Evolutionary conservation across 495 filamentous ascomycete species (phyloP).

Genomic region (Tirmania nivea): DNA sequence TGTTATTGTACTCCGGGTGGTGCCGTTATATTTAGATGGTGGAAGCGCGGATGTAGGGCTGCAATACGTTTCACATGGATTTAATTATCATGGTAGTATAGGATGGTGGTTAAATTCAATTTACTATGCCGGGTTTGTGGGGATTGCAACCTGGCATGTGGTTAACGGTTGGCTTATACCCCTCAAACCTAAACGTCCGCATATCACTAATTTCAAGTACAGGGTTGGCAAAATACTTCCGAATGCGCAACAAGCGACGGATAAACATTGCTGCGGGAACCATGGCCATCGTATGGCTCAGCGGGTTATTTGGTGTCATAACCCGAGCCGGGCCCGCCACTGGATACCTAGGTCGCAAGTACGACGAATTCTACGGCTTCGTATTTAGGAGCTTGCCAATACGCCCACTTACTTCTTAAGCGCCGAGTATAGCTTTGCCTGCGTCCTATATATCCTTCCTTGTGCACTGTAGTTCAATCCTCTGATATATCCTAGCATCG

Average conservation of each 20-base stretch:
- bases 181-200: slow-evolving; percentile 18
- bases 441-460: too few species aligned
- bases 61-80: slow-evolving; percentile 67
- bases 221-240: slow-evolving; percentile 23
- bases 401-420: neutral
- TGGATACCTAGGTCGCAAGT: slow-evolving; percentile 62
- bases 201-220: slow-evolving; percentile 25
- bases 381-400: slow-evolving; percentile 3
- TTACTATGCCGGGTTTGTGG: slow-evolving; percentile 42
- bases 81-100: slow-evolving; percentile 35
- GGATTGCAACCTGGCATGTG: slow-evolving; percentile 52
- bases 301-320: slow-evolving; percentile 57
- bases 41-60: slow-evolving; percentile 64
- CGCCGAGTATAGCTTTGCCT: neutral
- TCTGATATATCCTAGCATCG: too few species aligned
- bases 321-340: slow-evolving; percentile 43
- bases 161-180: slow-evolving; percentile 46
- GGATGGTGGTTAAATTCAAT: slow-evolving; percentile 38
- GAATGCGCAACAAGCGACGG: slow-evolving; percentile 36
- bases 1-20: slow-evolving; percentile 42
- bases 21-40: slow-evolving; percentile 55
- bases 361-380: slow-evolving; percentile 42
- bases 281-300: slow-evolving; percentile 50
- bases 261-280: slow-evolving; percentile 43
- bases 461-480: too few species aligned